Evolutionary conservation across 805 yeast species (phyloP).

Genomic region (Nakazawaea anatomiae): DNA sequence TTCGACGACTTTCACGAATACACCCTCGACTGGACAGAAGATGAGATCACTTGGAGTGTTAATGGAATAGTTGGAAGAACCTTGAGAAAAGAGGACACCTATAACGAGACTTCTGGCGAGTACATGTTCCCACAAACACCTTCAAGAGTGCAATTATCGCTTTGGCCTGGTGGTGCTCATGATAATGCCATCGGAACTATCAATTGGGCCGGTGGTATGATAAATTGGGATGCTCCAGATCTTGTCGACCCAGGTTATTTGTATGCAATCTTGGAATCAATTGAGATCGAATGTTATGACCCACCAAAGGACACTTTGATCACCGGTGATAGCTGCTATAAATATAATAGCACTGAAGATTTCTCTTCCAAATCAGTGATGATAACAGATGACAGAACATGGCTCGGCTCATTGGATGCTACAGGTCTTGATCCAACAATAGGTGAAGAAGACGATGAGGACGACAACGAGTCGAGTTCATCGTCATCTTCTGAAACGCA

Average conservation of each 20-base stretch:
- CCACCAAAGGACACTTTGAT: slow-evolving; percentile 52
- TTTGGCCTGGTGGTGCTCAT: slow-evolving; percentile 73
- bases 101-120: slow-evolving; percentile 50
- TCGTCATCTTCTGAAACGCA: background rate
- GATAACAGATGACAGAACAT: slow-evolving; percentile 55
- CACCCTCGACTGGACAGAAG: slow-evolving; percentile 79
- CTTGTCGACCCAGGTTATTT: slow-evolving; percentile 74
- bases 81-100: slow-evolving; percentile 53
- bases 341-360: slow-evolving; percentile 44
- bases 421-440: slow-evolving; percentile 60
- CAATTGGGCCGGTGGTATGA: slow-evolving; percentile 84
- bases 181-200: slow-evolving; percentile 55
- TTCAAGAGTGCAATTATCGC: slow-evolving; percentile 60
- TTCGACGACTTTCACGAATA: slow-evolving; percentile 67
- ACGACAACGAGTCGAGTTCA: slow-evolving; percentile 1
- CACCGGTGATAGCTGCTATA: slow-evolving; percentile 44
- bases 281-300: slow-evolving; percentile 64
- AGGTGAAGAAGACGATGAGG: slow-evolving; percentile 16
- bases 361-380: slow-evolving; percentile 45
- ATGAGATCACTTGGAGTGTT: slow-evolving; percentile 60
- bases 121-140: slow-evolving; percentile 72
- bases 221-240: slow-evolving; percentile 79
- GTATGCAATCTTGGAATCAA: slow-evolving; percentile 56
- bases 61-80: slow-evolving; percentile 69
- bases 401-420: slow-evolving; percentile 54